Evolutionary conservation across 345 rosid genomes (phyloP).

Genomic region (Eucalyptus sideroxylon): DNA sequence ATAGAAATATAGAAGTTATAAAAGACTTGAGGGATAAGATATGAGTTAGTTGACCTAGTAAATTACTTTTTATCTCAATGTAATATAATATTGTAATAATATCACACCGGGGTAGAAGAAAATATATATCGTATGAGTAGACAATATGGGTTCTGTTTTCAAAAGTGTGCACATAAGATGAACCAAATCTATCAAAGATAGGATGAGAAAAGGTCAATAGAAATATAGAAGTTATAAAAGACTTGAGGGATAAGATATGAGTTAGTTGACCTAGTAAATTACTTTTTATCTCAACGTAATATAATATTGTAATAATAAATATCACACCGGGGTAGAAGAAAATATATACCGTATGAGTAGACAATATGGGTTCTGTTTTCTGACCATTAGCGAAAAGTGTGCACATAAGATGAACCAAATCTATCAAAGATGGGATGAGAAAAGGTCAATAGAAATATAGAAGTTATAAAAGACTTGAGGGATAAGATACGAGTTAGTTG

Average conservation of each 20-base stretch:
- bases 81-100: neutral
- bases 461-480: neutral
- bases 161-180: too few relatives aligned
- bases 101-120: neutral
- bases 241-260: too few relatives aligned
- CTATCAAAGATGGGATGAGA: neutral
- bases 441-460: neutral
- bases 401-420: neutral
- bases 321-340: neutral
- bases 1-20: neutral
- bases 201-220: too few relatives aligned
- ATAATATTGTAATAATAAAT: neutral
- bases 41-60: neutral
- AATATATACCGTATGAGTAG: neutral
- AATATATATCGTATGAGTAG: neutral
- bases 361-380: neutral
- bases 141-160: neutral
- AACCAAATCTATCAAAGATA: too few relatives aligned
- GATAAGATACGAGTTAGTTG: neutral
- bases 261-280: too few relatives aligned
- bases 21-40: neutral
- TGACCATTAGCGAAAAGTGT: neutral
- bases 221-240: too few relatives aligned
- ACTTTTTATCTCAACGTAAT: neutral
- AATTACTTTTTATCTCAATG: neutral